Percentiles rank a stretch among this genome's conserved stretches.
phyloP scores from a whole-genome alignment of 495 filamentous ascomycete species.

The Platismatia glauca region DNA sequence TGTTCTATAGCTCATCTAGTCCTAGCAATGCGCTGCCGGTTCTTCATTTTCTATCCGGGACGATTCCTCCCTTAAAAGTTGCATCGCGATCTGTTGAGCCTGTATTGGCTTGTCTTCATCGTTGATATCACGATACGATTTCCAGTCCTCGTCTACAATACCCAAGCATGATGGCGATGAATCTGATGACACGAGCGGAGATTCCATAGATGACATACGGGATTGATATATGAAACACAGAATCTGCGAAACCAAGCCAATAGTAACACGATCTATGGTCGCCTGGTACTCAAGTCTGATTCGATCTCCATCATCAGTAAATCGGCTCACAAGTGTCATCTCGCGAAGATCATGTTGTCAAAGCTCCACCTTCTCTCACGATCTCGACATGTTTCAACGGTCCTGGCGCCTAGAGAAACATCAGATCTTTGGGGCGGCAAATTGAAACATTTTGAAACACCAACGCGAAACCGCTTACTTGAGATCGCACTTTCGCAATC shows the following conservation, averaged over 20 bases:
- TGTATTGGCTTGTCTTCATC: not conserved
- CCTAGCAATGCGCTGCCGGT: not conserved
- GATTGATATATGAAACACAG: not conserved
- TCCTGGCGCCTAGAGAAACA: conserved; percentile 1
- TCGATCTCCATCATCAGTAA: not conserved
- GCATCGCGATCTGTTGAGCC: not conserved
- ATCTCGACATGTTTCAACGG: not conserved
- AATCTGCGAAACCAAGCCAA: not conserved
- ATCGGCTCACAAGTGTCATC: not conserved
- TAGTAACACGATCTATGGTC: not conserved
- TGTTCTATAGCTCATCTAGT: too few species aligned
- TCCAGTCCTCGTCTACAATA: not conserved
- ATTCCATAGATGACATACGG: not conserved
- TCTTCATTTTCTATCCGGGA: not conserved
- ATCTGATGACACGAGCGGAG: not conserved
- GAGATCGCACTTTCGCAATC: not conserved
- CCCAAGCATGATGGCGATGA: not conserved
- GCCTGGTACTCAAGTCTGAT: not conserved
- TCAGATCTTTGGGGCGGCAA: conserved; percentile 4
- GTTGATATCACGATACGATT: not conserved
- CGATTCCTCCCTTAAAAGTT: not conserved
- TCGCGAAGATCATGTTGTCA: not conserved
- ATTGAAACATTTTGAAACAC: conserved; percentile 1
- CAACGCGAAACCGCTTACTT: not conserved
- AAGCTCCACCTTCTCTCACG: not conserved